Conservation (phyloP, 306 rosid species). For the Dalbergia cochinchinensis region DNA sequence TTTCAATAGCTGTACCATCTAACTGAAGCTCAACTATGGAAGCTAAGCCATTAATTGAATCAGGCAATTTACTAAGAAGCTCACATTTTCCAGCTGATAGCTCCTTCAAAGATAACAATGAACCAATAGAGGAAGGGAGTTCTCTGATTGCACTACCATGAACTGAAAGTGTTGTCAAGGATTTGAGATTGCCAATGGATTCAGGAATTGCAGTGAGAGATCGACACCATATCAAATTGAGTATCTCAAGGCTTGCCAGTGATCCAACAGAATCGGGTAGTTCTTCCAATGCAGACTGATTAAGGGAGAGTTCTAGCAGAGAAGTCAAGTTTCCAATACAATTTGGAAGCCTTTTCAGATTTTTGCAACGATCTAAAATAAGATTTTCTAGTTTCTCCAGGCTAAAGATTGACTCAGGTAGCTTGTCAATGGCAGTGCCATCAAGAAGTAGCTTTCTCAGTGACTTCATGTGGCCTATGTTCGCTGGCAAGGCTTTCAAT, state of each 20-base stretch:
- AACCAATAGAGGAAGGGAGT: slow-evolving; percentile 66
- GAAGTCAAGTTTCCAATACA: slow-evolving; percentile 59
- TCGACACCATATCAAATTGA: slow-evolving; percentile 54
- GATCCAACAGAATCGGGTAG: slow-evolving; percentile 62
- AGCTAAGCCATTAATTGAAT: slow-evolving; percentile 49
- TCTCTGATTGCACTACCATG: slow-evolving; percentile 48
- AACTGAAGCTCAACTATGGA: slow-evolving; percentile 59
- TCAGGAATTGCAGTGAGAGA: slow-evolving; percentile 64
- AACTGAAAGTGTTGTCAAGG: slow-evolving; percentile 44
- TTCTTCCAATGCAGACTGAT: slow-evolving; percentile 54
- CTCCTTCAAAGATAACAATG: slow-evolving; percentile 50
- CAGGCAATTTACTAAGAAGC: slow-evolving; percentile 51
- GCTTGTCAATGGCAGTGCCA: slow-evolving; percentile 52
- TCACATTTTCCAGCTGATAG: slow-evolving; percentile 52
- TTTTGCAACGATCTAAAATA: slow-evolving; percentile 47
- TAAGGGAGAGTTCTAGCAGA: slow-evolving; percentile 60
- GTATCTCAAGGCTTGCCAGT: slow-evolving; percentile 65
- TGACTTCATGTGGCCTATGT: slow-evolving; percentile 57
- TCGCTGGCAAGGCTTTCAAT: slow-evolving; percentile 58
- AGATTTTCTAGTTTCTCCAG: slow-evolving; percentile 61
- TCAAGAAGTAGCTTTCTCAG: slow-evolving; percentile 57
- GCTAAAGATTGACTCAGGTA: slow-evolving; percentile 64
- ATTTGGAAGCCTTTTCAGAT: slow-evolving; percentile 56
- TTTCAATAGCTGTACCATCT: slow-evolving; percentile 55
- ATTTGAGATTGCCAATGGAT: slow-evolving; percentile 55